phyloP scores from a whole-genome alignment of 2,329 filamentous ascomycete species.

The Sordariomycetes sp. region DNA sequence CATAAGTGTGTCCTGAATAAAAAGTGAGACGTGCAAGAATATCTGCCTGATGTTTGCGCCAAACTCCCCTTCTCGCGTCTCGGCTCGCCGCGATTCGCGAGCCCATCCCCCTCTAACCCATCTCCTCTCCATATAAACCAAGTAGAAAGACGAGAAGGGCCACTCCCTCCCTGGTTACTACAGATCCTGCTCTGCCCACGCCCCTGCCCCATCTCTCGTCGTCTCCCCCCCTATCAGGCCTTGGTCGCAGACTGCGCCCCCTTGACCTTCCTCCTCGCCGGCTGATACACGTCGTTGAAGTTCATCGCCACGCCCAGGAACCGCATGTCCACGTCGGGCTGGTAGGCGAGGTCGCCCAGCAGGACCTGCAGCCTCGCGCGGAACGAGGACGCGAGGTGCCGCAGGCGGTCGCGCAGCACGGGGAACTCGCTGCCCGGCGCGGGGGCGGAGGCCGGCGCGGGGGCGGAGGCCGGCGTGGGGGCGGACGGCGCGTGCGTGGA shows the following conservation, averaged over 20 bases:
- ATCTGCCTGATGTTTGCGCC: background rate
- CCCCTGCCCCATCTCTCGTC: background rate
- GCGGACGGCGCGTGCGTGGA: conserved; percentile 37
- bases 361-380: conserved; percentile 66
- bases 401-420: conserved; percentile 62
- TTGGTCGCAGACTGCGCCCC: conserved; percentile 8
- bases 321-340: conserved; percentile 88
- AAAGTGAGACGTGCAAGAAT: background rate
- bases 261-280: conserved; percentile 54
- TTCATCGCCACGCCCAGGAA: conserved; percentile 98
- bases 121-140: no score
- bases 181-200: background rate
- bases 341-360: conserved; percentile 82
- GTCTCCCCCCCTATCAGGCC: background rate
- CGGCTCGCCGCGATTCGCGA: background rate
- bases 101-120: background rate
- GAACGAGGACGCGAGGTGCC: conserved; percentile 66
- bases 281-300: conserved; percentile 94
- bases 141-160: no score
- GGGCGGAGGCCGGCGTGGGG: conserved; percentile 7
- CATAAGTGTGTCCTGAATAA: background rate
- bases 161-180: background rate
- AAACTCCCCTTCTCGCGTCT: background rate
- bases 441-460: conserved; percentile 11
- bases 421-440: conserved; percentile 50